These are phyloP conservation scores for Neofusicoccum sp. DNA, from an alignment of 2,329 filamentous ascomycete genomes.

Conservation along the genomic window DNA sequence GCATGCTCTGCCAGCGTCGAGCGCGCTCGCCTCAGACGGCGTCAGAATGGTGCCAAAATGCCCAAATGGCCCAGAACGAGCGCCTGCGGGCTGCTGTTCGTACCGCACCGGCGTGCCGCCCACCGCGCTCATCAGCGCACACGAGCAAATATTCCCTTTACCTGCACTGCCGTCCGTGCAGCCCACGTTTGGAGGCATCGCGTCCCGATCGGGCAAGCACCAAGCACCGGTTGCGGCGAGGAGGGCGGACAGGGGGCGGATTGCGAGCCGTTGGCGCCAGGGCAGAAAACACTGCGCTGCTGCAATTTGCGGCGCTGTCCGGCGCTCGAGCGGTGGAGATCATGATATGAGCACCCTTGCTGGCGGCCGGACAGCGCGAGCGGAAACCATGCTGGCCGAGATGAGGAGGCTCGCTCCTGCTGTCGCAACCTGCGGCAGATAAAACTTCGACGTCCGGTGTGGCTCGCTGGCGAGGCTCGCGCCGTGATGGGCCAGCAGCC, in stretches of 20 bases:
- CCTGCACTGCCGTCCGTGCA: neutral
- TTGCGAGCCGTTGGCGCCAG: slow-evolving; percentile 2
- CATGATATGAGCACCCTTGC: slow-evolving; percentile 8
- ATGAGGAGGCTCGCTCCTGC: slow-evolving; percentile 12
- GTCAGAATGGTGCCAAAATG: too few relatives aligned
- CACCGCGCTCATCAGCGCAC: neutral
- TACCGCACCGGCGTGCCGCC: neutral
- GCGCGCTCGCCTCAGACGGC: too few relatives aligned
- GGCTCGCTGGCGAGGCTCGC: neutral
- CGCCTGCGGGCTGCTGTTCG: neutral
- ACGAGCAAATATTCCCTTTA: neutral
- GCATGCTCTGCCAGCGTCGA: neutral
- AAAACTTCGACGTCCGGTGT: neutral
- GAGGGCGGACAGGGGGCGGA: slow-evolving; percentile 4
- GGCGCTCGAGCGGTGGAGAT: slow-evolving; percentile 11
- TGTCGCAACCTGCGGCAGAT: slow-evolving; percentile 10
- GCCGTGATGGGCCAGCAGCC: slow-evolving; percentile 4
- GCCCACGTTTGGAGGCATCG: neutral
- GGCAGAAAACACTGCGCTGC: slow-evolving; percentile 1
- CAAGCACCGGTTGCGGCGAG: slow-evolving; percentile 10
- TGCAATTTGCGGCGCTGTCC: slow-evolving; percentile 4
- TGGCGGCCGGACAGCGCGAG: neutral
- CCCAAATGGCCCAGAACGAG: neutral
- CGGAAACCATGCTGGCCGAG: neutral
- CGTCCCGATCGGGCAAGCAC: slow-evolving; percentile 5